Base-by-base conservation (phyloP, 2,329 filamentous ascomycete species). In the Pseudogymnoascus sp. region DNA sequence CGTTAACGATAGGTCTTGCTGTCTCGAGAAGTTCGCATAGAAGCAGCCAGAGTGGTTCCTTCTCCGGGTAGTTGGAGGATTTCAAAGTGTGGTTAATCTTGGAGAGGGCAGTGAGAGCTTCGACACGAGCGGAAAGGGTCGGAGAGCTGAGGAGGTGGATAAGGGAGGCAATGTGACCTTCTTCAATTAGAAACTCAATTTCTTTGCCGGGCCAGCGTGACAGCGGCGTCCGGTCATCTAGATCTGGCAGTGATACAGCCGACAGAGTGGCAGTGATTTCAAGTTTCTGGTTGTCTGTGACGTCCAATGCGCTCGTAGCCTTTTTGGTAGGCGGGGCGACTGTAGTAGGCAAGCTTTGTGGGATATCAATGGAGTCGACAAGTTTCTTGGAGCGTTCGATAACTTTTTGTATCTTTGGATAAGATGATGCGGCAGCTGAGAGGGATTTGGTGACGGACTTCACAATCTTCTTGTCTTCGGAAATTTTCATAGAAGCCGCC, bases 11-110 rank as follows among this genome's bases (percentile, higher is more conserved):
- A 6, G 76, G 71, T 61, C 79, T 81, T 11, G 84, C 82, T 0
- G 92, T 94, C 72, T 97, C 92, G 12, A 86, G 80, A 6, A 95
- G 73, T 73, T 96, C 92, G 61, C 86, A 89, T 1, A 94, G 79
- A 3, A 97, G 81, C 8, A 96, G 79, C 78, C 89, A 92, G 4
- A 92, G 76, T 63, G 92, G 87, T 37, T 90, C 85, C 69, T 86
- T 88, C 69, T 95, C 90, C 50, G 86, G 81, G 67, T 92, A 86
- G 1, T 83, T 81, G 0, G 89, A 92, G 59, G 84, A 84, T 71
- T 86, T 81, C 57, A 88, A 75, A 69, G 83, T 85, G 33, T 76
- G 74, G 1, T 83, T 81, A 72, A 87, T 81, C 70, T 89, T 89
- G 58, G 84, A 78, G 41, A 92, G 78, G 67, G 85, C 87, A 38